A percentile compares a stretch with the other conserved stretches of the same genome.
These are phyloP conservation scores for Huntiella moniliformis DNA, from an alignment of 2,329 filamentous ascomycete species.

Conservation along the genomic window DNA sequence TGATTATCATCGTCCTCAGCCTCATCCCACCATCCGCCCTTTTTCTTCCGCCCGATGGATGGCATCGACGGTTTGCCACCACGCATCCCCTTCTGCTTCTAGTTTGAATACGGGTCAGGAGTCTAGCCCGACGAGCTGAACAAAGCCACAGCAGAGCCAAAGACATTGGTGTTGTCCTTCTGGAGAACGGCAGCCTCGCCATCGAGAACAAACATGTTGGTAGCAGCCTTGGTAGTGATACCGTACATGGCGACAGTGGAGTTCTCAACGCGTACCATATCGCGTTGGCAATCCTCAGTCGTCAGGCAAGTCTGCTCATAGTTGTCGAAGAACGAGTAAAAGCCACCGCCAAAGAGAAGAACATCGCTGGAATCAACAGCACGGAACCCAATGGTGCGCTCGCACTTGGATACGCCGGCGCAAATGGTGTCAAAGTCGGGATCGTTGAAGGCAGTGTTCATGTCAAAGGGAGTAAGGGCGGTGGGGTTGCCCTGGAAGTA, in stretches of 20 bases:
- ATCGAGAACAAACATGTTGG: slow-evolving; percentile 52
- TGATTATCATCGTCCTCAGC: too few species aligned
- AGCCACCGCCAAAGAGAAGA: slow-evolving; percentile 51
- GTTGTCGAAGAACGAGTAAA: slow-evolving; percentile 75
- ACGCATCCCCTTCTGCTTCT: too few species aligned
- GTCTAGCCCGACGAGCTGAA: slow-evolving; percentile 20
- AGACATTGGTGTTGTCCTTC: slow-evolving; percentile 45
- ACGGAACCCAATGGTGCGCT: slow-evolving; percentile 61
- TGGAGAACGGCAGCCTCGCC: slow-evolving; percentile 35
- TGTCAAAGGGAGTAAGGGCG: slow-evolving; percentile 44
- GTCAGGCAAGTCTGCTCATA: slow-evolving; percentile 53
- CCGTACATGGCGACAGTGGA: slow-evolving; percentile 44
- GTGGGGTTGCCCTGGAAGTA: slow-evolving; percentile 75
- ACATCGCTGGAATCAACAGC: slow-evolving; percentile 48
- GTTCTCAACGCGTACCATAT: slow-evolving; percentile 58
- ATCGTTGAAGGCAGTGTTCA: slow-evolving; percentile 40
- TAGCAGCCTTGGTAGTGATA: slow-evolving; percentile 54
- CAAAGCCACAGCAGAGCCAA: slow-evolving; percentile 40
- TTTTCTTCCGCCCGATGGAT: too few species aligned
- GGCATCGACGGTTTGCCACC: too few species aligned
- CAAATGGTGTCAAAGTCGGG: slow-evolving; percentile 48
- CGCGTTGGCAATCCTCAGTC: slow-evolving; percentile 52
- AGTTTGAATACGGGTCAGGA: too few species aligned
- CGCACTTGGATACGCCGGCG: slow-evolving; percentile 28
- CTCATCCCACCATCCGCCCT: too few species aligned